phyloP scores from a whole-genome alignment of 208 protist genomes.

The Leishmania major region DNA sequence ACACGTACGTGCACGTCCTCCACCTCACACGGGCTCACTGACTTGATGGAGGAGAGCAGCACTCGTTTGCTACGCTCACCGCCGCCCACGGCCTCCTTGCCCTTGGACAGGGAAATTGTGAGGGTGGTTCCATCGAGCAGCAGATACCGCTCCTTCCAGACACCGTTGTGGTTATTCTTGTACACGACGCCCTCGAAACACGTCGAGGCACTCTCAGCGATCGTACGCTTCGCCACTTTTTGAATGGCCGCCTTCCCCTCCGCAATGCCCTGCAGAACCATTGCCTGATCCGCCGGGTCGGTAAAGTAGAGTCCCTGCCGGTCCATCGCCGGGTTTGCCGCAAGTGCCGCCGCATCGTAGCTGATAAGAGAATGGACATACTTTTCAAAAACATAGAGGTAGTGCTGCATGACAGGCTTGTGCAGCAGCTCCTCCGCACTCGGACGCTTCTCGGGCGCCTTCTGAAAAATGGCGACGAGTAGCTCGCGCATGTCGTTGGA shows the following conservation, averaged over 20 bases:
- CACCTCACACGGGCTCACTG: slow-evolving; percentile 54
- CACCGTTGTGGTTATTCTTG: slow-evolving; percentile 71
- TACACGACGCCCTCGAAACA: slow-evolving; percentile 82
- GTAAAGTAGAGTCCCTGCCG: slow-evolving; percentile 47
- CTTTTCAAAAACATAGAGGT: slow-evolving; percentile 74
- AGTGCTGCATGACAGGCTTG: slow-evolving; percentile 82
- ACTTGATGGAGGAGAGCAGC: slow-evolving; percentile 63
- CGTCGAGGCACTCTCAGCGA: slow-evolving; percentile 34
- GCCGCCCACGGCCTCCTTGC: slow-evolving; percentile 55
- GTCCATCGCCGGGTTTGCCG: slow-evolving; percentile 37
- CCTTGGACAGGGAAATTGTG: slow-evolving; percentile 70
- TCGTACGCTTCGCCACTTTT: slow-evolving; percentile 42
- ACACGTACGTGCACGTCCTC: slow-evolving; percentile 51
- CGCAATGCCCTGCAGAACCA: slow-evolving; percentile 65
- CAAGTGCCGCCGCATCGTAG: slow-evolving; percentile 40
- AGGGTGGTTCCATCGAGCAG: slow-evolving; percentile 63
- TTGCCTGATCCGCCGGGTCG: slow-evolving; percentile 34
- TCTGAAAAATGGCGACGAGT: slow-evolving; percentile 56
- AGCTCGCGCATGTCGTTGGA: slow-evolving; percentile 83
- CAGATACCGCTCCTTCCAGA: slow-evolving; percentile 87
- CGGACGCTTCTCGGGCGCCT: slow-evolving; percentile 68
- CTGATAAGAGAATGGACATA: slow-evolving; percentile 58
- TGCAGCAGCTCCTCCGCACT: slow-evolving; percentile 76
- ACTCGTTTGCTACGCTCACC: slow-evolving; percentile 75
- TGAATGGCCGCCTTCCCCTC: slow-evolving; percentile 66